Conservation (phyloP, 2,329 filamentous ascomycete species). For the Spiromastix sp. region DNA sequence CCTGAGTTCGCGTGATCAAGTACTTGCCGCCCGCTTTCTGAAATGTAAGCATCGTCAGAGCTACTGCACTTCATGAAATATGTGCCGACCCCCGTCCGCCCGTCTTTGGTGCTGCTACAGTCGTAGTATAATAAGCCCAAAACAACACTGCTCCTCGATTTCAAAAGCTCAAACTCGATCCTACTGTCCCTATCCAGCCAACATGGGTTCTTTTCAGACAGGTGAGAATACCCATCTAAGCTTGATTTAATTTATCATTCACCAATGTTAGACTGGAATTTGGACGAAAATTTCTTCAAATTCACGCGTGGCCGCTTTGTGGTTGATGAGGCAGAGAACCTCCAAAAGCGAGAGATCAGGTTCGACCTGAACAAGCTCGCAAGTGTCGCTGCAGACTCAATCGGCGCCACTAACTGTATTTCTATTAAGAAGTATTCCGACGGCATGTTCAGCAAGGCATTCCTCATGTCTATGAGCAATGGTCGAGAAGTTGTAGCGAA, state of each 20-base stretch:
- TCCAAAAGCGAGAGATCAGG: constrained; percentile 9
- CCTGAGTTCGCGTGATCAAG: no score
- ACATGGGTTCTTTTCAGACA: constrained; percentile 10
- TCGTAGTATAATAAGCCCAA: no score
- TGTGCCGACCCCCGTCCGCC: no score
- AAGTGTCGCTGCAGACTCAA: constrained; percentile 18
- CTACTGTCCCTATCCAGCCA: constrained; percentile 5
- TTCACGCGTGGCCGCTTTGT: constrained; percentile 22
- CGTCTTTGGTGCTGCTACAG: no score
- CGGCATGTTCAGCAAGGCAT: no score
- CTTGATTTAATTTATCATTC: constrained; percentile 9
- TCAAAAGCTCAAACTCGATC: constrained; percentile 5
- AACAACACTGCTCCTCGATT: no score
- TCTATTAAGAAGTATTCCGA: constrained; percentile 24
- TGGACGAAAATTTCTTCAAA: constrained; percentile 19
- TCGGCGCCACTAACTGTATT: constrained; percentile 20
- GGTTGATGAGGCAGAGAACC: constrained; percentile 16
- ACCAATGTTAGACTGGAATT: constrained; percentile 19
- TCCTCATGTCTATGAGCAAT: no score
- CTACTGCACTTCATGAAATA: no score
- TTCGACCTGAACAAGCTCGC: constrained; percentile 28
- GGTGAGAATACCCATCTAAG: constrained; percentile 10
- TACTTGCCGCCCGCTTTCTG: no score
- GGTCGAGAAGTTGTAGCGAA: no score
- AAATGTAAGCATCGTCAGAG: no score